Evolutionary conservation across 106 monocot genomes (phyloP), one percentile per base, ranked within the genome.

Genomic region (Dioscorea dumetorum): DNA sequence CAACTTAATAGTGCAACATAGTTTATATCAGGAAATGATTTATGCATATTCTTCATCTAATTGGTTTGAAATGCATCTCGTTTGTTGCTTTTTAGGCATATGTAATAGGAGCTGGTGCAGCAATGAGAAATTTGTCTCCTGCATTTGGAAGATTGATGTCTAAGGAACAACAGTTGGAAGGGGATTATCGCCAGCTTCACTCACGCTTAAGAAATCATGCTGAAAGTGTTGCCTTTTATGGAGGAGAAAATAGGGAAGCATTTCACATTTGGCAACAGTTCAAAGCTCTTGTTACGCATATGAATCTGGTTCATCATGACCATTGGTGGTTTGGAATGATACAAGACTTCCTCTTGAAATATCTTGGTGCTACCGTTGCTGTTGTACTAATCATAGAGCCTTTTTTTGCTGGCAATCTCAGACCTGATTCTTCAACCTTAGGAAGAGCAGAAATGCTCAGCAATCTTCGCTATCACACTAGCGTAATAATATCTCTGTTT

Each of bases 321-420:
- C 72, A 83, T 66, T 99, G 99, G 99, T 99, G 99, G 99, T 99
- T 99, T 85, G 99, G 99, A 64, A 99, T 99, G 90, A 87, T 93
- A 76, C 99, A 99, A 67, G 99, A 99, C 61, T 99, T 99, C 53
- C 77, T 99, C 14, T 63, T 99, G 70, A 99, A 99, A 78, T 99
- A 99, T 70, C 90, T 99, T 17, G 99, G 99, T 77, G 99, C 99
- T 20, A 99, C 99, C 7, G 87, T 99, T 51, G 99, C 69, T 70
- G 99, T 99, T 67, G 63, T 93, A 56, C 77, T 99, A 51, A 99
- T 99, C n/a, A 87, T 99, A 67, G 99, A 99, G 62, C 99, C 99
- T 16, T 99, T 99, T 74, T 99, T 99, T 81, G 75, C 90, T 78
- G 99, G 99, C 31, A 85, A 83, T 74, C 90, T 99, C 51, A 90